Percentiles rank a stretch among this genome's conserved stretches.
These are phyloP conservation scores for Schoenoplectus triqueter DNA, from an alignment of 202 grass and related monocot species.

Conservation along the genomic window DNA sequence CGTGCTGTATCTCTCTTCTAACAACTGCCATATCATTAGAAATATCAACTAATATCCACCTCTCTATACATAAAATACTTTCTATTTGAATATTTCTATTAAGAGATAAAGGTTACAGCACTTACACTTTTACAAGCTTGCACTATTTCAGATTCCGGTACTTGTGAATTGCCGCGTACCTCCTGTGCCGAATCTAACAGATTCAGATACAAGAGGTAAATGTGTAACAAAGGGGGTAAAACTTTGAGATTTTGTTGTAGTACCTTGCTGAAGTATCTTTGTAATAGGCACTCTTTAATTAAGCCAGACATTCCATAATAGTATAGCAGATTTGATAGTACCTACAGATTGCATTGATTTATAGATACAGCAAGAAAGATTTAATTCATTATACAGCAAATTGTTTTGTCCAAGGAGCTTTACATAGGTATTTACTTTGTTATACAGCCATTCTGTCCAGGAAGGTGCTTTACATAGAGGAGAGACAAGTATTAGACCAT, in stretches of 20 bases:
- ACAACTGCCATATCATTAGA: constrained; percentile 54
- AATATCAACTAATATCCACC: background rate
- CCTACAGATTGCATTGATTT: constrained; percentile 43
- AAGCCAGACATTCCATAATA: constrained; percentile 88
- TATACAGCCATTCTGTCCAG: constrained; percentile 96
- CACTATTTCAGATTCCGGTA: constrained; percentile 88
- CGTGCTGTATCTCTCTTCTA: constrained; percentile 68
- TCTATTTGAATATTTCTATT: background rate
- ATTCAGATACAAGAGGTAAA: constrained; percentile 21
- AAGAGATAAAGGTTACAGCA: constrained; percentile 14
- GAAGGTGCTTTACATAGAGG: constrained; percentile 94
- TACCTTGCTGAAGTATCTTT: constrained; percentile 97
- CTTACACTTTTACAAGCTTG: constrained; percentile 98
- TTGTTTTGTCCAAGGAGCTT: background rate
- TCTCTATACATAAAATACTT: constrained; percentile 17
- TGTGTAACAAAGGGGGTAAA: background rate
- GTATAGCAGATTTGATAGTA: constrained; percentile 86
- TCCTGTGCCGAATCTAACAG: constrained; percentile 54
- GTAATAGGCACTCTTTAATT: constrained; percentile 83
- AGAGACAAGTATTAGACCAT: constrained; percentile 92
- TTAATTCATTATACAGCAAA: background rate
- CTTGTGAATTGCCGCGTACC: constrained; percentile 67
- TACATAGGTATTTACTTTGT: constrained; percentile 63
- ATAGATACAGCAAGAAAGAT: constrained; percentile 29
- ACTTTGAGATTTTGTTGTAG: constrained; percentile 23